phyloP scores from a whole-genome alignment of 805 yeast genomes.

The Yarrowia divulgata region DNA sequence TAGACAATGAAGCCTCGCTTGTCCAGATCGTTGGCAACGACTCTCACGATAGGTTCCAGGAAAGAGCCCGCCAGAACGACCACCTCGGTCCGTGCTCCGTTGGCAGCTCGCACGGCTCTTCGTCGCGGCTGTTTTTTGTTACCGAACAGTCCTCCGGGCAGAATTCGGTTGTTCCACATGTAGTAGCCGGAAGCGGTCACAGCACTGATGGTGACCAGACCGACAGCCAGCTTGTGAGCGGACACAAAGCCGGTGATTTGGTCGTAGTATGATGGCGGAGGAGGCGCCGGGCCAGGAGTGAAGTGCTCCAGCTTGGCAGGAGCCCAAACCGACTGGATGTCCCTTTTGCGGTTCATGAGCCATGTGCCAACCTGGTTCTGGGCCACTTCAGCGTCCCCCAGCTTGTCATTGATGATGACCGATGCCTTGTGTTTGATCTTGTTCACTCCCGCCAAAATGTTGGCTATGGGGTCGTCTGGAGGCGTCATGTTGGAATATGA shows the following conservation, averaged over 20 bases:
- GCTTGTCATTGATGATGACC: slow-evolving; percentile 18
- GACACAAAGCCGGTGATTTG: slow-evolving; percentile 44
- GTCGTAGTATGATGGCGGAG: slow-evolving; percentile 44
- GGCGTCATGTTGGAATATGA: slow-evolving; percentile 24
- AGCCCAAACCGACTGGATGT: slow-evolving; percentile 9
- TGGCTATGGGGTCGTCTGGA: slow-evolving; percentile 39
- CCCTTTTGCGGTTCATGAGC: slow-evolving; percentile 34
- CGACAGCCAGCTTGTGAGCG: slow-evolving; percentile 45
- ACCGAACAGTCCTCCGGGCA: slow-evolving; percentile 39
- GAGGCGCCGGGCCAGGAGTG: slow-evolving; percentile 45
- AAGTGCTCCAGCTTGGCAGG: slow-evolving; percentile 24
- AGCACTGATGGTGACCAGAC: slow-evolving; percentile 41
- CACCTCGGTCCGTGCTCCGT: slow-evolving; percentile 79
- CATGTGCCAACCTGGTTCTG: slow-evolving; percentile 27
- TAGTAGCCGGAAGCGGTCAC: slow-evolving; percentile 45
- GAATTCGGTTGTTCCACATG: slow-evolving; percentile 37
- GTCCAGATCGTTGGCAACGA: slow-evolving; percentile 76
- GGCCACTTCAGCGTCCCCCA: slow-evolving; percentile 33
- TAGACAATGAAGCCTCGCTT: slow-evolving; percentile 82
- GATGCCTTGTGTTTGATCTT: slow-evolving; percentile 37
- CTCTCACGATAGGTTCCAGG: slow-evolving; percentile 71
- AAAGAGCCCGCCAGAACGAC: slow-evolving; percentile 79
- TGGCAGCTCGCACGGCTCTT: slow-evolving; percentile 66
- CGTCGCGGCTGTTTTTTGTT: slow-evolving; percentile 49
- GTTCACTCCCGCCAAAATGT: slow-evolving; percentile 31